These are phyloP conservation scores for Nematocida ironsii DNA, from an alignment of 371 early-diverging fungal genomes.

Conservation along the genomic window DNA sequence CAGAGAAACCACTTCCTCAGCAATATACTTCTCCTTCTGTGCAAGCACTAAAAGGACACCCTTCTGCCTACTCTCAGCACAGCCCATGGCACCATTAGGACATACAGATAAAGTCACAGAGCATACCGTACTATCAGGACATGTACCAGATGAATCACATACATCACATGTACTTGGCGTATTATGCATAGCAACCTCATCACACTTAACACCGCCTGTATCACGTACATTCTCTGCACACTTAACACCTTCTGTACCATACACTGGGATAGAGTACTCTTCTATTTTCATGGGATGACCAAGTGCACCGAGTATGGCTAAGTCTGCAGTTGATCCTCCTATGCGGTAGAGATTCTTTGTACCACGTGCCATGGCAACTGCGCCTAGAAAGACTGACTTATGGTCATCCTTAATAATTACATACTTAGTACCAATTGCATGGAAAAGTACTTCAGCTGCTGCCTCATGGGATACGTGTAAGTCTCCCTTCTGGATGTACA, in stretches of 20 bases:
- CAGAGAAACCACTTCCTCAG: background rate
- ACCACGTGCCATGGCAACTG: conserved; percentile 26
- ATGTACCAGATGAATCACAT: too few species aligned
- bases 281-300: background rate
- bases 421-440: conserved; percentile 7
- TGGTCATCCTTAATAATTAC: conserved; percentile 42
- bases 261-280: background rate
- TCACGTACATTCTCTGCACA: background rate
- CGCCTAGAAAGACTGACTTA: conserved; percentile 24
- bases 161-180: too few species aligned
- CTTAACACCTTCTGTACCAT: too few species aligned
- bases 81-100: too few species aligned
- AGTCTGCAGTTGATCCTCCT: background rate
- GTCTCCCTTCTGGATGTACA: conserved; percentile 24
- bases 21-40: conserved; percentile 6
- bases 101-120: too few species aligned
- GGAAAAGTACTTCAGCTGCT: conserved; percentile 33
- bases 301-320: conserved; percentile 35
- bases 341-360: conserved; percentile 25
- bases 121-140: too few species aligned
- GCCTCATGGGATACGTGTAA: conserved; percentile 32
- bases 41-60: conserved; percentile 8
- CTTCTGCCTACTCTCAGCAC: background rate
- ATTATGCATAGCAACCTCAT: too few species aligned
- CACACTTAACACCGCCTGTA: too few species aligned